phyloP scores from a whole-genome alignment of 2,329 filamentous ascomycete genomes.

The Camillea tinctor region DNA sequence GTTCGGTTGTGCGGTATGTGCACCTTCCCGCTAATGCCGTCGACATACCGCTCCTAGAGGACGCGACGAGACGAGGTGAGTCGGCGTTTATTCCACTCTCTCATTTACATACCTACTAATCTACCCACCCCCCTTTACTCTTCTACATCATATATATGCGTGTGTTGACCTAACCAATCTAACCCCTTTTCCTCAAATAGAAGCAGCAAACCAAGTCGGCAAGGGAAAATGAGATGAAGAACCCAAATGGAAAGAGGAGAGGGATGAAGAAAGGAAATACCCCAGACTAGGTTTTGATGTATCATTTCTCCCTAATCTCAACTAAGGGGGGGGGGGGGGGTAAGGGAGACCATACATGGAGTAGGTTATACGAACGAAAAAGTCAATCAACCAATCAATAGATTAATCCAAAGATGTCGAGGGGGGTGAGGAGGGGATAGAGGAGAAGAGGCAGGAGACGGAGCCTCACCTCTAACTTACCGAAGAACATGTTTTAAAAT shows the following conservation, averaged over 20 bases:
- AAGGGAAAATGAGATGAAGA: slow-evolving; percentile 51
- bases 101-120: not conserved
- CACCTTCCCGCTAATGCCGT: slow-evolving; percentile 81
- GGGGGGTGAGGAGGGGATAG: too few relatives aligned
- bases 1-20: slow-evolving; percentile 89
- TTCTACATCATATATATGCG: not conserved
- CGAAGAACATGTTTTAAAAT: too few relatives aligned
- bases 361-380: too few relatives aligned
- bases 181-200: slow-evolving; percentile 32
- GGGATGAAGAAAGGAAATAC: not conserved
- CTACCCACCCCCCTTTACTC: not conserved
- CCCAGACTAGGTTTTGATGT: too few relatives aligned
- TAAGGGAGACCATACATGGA: too few relatives aligned
- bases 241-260: not conserved
- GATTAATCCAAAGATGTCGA: too few relatives aligned
- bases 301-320: too few relatives aligned
- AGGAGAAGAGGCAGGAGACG: too few relatives aligned
- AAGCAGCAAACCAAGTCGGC: slow-evolving; percentile 56
- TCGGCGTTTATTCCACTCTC: slow-evolving; percentile 2
- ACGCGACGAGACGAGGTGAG: slow-evolving; percentile 83
- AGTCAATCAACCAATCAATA: too few relatives aligned
- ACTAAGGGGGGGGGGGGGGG: too few relatives aligned
- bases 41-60: slow-evolving; percentile 82
- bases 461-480: too few relatives aligned
- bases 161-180: slow-evolving; percentile 3